These are phyloP conservation scores for Teunomyces kruisii DNA, from an alignment of 805 yeast species.

Conservation along the genomic window DNA sequence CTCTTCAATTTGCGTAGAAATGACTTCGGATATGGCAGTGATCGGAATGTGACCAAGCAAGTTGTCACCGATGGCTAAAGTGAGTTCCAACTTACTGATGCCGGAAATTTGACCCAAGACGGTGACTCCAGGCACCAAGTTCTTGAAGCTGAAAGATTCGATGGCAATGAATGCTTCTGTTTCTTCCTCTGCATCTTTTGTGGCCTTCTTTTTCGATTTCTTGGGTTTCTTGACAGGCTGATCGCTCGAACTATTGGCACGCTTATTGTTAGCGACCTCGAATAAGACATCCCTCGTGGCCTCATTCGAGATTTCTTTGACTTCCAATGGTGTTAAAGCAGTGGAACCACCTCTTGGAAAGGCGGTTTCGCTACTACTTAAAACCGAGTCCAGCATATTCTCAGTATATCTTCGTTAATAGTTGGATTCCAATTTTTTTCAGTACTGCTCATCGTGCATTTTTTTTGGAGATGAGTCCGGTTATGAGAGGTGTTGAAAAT, in stretches of 20 bases:
- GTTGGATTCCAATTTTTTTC: constrained; percentile 6
- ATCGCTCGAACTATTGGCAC: constrained; percentile 25
- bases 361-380: constrained; percentile 50
- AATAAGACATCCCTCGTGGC: constrained; percentile 86
- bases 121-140: constrained; percentile 65
- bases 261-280: constrained; percentile 46
- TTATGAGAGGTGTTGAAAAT: not conserved
- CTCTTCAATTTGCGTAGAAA: constrained; percentile 57
- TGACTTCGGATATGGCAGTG: constrained; percentile 64
- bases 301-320: constrained; percentile 89
- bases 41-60: constrained; percentile 77
- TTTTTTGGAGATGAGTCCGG: constrained; percentile 6
- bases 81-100: constrained; percentile 62
- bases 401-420: not conserved
- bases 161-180: constrained; percentile 45
- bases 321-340: constrained; percentile 82
- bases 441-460: constrained; percentile 8
- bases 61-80: constrained; percentile 76
- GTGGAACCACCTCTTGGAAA: constrained; percentile 97
- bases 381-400: constrained; percentile 23
- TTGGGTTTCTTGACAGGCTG: constrained; percentile 25
- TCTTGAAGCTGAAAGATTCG: constrained; percentile 62
- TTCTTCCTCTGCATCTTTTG: constrained; percentile 21
- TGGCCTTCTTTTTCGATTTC: constrained; percentile 14
- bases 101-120: constrained; percentile 75